Conservation (phyloP, 768 basidiomycete species). For the Phanerodontia chrysosporium region DNA sequence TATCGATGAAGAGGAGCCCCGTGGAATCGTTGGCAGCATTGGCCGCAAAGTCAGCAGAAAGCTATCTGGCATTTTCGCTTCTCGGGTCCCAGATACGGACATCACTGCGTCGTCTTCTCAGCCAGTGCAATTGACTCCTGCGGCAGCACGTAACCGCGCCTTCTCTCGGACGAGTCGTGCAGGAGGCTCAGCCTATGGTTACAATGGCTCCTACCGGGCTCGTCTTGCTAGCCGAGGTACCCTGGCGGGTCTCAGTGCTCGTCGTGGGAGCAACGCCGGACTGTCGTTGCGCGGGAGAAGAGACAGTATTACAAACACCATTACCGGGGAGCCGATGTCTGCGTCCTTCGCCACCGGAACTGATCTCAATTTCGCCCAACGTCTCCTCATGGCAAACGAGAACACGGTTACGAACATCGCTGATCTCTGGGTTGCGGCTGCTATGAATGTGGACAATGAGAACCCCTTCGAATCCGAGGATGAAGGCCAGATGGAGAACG, state of each 20-base stretch:
- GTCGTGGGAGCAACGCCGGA: constrained; percentile 50
- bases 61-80: constrained; percentile 58
- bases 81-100: constrained; percentile 42
- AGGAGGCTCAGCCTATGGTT: constrained; percentile 81
- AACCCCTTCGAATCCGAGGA: constrained; percentile 58
- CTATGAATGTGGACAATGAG: constrained; percentile 91
- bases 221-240: constrained; percentile 43
- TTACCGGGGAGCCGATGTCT: constrained; percentile 32
- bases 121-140: constrained; percentile 42
- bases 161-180: constrained; percentile 55
- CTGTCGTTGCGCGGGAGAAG: constrained; percentile 47
- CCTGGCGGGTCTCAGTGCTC: constrained; percentile 27
- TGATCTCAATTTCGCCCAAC: constrained; percentile 84
- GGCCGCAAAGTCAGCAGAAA: constrained; percentile 48
- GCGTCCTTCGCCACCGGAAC: constrained; percentile 38
- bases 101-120: constrained; percentile 27
- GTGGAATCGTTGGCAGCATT: constrained; percentile 29
- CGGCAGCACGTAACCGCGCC: constrained; percentile 35
- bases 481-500: constrained; percentile 30
- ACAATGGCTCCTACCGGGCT: constrained; percentile 52
- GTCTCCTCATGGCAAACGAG: constrained; percentile 89
- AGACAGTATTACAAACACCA: constrained; percentile 35
- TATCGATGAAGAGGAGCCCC: constrained; percentile 35
- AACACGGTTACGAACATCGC: constrained; percentile 92
- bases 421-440: constrained; percentile 96